phyloP scores from a whole-genome alignment of 192 early-diverging fungal species.

The Coemansia reversa region DNA sequence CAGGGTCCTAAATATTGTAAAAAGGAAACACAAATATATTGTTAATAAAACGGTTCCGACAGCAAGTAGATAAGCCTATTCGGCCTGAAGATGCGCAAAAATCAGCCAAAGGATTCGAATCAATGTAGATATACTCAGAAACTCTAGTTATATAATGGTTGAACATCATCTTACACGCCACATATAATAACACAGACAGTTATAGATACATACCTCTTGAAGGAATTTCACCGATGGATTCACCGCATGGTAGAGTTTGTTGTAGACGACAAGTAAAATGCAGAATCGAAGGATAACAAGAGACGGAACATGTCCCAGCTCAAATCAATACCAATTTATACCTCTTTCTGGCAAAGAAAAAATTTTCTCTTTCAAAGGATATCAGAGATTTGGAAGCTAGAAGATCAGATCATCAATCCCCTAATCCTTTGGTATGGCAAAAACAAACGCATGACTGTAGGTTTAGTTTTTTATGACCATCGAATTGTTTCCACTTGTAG shows the following conservation, averaged over 20 bases:
- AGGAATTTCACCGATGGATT: neutral
- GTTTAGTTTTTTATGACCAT: neutral
- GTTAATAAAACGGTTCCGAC: neutral
- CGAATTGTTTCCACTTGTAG: neutral
- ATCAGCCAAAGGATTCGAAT: slow-evolving; percentile 32
- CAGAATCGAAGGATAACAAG: neutral
- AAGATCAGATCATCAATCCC: neutral
- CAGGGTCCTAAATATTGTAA: neutral
- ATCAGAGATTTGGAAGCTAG: neutral
- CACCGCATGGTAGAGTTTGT: neutral
- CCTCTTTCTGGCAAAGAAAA: neutral
- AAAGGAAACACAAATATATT: neutral
- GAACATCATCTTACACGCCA: slow-evolving; percentile 33
- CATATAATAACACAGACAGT: neutral
- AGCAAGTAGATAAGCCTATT: neutral
- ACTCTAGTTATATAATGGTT: slow-evolving; percentile 52
- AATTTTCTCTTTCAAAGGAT: neutral
- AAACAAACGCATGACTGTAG: neutral
- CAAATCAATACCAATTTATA: neutral
- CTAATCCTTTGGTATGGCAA: neutral
- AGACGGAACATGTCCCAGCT: neutral
- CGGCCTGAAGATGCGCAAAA: neutral
- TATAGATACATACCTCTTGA: neutral
- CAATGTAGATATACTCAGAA: slow-evolving; percentile 34
- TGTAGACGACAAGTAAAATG: neutral